Conservation (phyloP, 2,329 filamentous ascomycete species). For the Passalora sequoiae region DNA sequence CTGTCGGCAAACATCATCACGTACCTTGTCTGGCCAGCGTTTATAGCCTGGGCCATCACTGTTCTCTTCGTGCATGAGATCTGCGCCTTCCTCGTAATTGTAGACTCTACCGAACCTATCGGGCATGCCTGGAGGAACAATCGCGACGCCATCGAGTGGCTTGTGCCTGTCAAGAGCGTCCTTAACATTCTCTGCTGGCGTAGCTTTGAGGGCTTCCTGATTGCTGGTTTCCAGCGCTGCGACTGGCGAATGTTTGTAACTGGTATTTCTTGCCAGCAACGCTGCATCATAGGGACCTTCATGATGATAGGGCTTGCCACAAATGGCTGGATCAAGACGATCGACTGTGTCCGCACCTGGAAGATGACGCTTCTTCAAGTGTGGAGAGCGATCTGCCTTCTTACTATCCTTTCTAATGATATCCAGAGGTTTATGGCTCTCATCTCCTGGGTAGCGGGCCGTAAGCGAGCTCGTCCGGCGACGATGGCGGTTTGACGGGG, state of each 20-base stretch:
- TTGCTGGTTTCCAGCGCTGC: conserved; percentile 71
- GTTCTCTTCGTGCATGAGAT: conserved; percentile 71
- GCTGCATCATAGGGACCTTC: conserved; percentile 86
- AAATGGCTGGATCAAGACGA: conserved; percentile 62
- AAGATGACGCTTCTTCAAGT: conserved; percentile 61
- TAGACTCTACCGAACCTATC: conserved; percentile 67
- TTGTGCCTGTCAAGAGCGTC: conserved; percentile 69
- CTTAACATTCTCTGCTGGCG: conserved; percentile 68
- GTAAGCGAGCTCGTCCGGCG: conserved; percentile 51
- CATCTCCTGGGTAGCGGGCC: conserved; percentile 59
- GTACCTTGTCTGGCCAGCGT: conserved; percentile 67
- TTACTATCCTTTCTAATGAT: conserved; percentile 59
- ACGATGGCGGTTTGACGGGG: conserved; percentile 22
- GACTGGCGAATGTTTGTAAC: conserved; percentile 59
- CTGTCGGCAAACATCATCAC: conserved; percentile 37
- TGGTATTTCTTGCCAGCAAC: conserved; percentile 64
- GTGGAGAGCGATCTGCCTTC: conserved; percentile 60
- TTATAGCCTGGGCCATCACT: conserved; percentile 69
- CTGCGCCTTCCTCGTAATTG: conserved; percentile 77
- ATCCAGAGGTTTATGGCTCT: conserved; percentile 62
- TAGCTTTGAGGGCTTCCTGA: conserved; percentile 71
- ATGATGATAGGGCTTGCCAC: conserved; percentile 71
- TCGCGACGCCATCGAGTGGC: conserved; percentile 74
- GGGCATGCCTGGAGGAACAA: conserved; percentile 64
- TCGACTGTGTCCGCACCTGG: conserved; percentile 75